These are phyloP conservation scores for Pseudodiploospora longispora DNA, from an alignment of 2,329 filamentous ascomycete genomes.

Conservation along the genomic window DNA sequence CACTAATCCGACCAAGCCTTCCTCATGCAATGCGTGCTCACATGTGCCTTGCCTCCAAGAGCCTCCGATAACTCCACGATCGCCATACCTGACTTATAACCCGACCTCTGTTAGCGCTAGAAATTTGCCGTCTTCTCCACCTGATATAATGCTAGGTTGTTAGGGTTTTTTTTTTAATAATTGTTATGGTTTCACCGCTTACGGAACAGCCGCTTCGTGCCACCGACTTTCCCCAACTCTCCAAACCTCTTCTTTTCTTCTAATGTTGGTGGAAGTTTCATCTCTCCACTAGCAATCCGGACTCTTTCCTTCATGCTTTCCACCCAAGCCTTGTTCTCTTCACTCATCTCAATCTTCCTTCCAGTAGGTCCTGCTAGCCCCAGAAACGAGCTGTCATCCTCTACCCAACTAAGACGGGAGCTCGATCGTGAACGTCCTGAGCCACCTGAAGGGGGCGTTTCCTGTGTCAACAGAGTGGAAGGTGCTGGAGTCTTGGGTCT, in stretches of 20 bases:
- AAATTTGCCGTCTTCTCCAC: no score
- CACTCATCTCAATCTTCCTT: constrained; percentile 58
- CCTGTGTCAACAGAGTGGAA: constrained; percentile 21
- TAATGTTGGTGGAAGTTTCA: constrained; percentile 10
- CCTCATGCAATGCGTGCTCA: constrained; percentile 8
- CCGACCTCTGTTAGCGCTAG: no score
- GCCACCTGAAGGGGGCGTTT: constrained; percentile 36
- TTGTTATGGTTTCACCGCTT: constrained; percentile 18
- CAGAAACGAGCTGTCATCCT: constrained; percentile 51
- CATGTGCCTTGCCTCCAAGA: constrained; percentile 9
- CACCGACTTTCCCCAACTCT: constrained; percentile 63
- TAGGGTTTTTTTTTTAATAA: no score
- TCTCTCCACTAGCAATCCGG: constrained; percentile 58
- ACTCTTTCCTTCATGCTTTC: constrained; percentile 78
- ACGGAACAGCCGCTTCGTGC: constrained; percentile 64
- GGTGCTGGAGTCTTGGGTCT: constrained; percentile 37
- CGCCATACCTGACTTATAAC: neutral
- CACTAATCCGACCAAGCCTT: constrained; percentile 15
- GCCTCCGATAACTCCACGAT: constrained; percentile 8
- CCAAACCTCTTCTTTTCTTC: constrained; percentile 44
- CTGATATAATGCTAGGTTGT: no score
- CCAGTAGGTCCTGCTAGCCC: constrained; percentile 64
- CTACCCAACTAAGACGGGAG: constrained; percentile 48
- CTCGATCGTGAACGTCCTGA: constrained; percentile 42
- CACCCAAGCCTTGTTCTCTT: constrained; percentile 71